phyloP scores from a whole-genome alignment of 1,284 basidiomycete species.

The Ustilago loliicola region DNA sequence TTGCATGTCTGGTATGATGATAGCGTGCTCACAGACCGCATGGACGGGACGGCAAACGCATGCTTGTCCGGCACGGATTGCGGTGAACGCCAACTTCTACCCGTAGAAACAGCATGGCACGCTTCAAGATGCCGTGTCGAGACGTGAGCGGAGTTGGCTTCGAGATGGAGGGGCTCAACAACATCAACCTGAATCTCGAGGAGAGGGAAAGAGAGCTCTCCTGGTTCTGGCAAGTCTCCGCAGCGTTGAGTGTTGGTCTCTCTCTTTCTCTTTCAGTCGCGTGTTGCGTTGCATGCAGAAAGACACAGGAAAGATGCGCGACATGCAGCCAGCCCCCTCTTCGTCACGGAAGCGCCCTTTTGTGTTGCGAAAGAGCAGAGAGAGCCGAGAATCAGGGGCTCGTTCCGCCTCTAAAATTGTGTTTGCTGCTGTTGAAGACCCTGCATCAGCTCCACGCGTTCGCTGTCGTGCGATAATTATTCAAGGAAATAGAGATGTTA shows the following conservation, averaged over 20 bases:
- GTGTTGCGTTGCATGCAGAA: neutral
- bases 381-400: conserved; percentile 34
- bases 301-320: conserved; percentile 3
- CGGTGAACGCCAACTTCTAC: conserved; percentile 1
- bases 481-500: neutral
- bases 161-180: neutral
- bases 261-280: no score
- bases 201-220: no score
- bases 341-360: no score
- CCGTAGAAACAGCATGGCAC: neutral
- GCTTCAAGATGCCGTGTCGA: neutral
- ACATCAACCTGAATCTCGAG: no score
- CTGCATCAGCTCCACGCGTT: neutral
- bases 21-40: neutral
- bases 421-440: conserved; percentile 6
- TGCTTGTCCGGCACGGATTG: neutral
- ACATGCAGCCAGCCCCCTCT: conserved; percentile 38
- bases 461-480: conserved; percentile 3
- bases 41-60: neutral
- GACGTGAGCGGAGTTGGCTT: neutral
- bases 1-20: no score
- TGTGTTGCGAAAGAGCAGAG: neutral
- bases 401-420: neutral
- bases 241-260: conserved; percentile 28
- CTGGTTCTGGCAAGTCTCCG: neutral